These are phyloP conservation scores for Xylaria sp. DNA, from an alignment of 2,329 filamentous ascomycete species.

Conservation along the genomic window DNA sequence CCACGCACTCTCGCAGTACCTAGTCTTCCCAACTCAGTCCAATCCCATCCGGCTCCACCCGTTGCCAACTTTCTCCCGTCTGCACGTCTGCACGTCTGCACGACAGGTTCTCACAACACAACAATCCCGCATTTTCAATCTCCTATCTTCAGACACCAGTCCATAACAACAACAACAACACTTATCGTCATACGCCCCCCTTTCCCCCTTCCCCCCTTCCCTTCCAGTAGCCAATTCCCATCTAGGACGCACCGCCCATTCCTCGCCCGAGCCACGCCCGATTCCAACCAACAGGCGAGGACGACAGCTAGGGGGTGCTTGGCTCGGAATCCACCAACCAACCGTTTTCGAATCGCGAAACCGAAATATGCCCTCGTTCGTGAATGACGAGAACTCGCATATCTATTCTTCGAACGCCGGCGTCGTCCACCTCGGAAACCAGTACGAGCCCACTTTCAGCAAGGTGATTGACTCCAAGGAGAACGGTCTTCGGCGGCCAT, in stretches of 20 bases:
- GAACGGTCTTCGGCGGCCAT: slow-evolving; percentile 39
- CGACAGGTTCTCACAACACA: too few relatives aligned
- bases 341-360: slow-evolving; percentile 10
- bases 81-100: slow-evolving; percentile 3
- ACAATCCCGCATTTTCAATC: background rate
- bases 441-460: slow-evolving; percentile 36
- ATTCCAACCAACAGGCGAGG: slow-evolving; percentile 17
- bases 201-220: too few relatives aligned
- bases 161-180: background rate
- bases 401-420: slow-evolving; percentile 35
- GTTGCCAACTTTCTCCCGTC: slow-evolving; percentile 4
- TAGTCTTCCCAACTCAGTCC: too few relatives aligned
- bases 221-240: background rate
- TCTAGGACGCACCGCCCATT: slow-evolving; percentile 7
- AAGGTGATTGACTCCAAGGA: slow-evolving; percentile 29
- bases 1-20: slow-evolving; percentile 7
- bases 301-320: slow-evolving; percentile 18
- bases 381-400: slow-evolving; percentile 46
- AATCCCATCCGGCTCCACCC: slow-evolving; percentile 7
- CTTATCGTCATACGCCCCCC: background rate
- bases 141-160: slow-evolving; percentile 7
- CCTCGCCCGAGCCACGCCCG: slow-evolving; percentile 16
- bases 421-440: slow-evolving; percentile 35
- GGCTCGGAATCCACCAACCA: slow-evolving; percentile 8
- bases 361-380: slow-evolving; percentile 56